Evolutionary conservation across 139 green algal species (phyloP).

Genomic region (Chlamydomonas urium): DNA sequence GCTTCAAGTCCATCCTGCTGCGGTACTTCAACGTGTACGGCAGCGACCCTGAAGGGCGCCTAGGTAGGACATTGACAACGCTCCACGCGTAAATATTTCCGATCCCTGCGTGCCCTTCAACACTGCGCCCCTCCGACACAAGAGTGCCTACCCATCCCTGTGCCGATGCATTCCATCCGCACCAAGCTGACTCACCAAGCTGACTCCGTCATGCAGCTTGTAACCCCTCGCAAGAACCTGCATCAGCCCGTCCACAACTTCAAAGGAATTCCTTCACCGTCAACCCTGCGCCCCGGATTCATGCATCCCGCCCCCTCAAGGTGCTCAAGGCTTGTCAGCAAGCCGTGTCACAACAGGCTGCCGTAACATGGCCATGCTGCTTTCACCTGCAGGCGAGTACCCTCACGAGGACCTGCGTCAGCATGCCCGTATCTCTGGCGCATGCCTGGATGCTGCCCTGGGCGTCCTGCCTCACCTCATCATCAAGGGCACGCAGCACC

Average conservation of each 20-base stretch:
- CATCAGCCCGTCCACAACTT: no score
- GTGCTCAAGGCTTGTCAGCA: no score
- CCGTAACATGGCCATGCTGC: background rate
- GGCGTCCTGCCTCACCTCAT: slow-evolving; percentile 14
- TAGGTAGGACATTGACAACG: no score
- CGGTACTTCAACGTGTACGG: slow-evolving; percentile 83
- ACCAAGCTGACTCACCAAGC: background rate
- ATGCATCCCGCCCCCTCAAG: background rate
- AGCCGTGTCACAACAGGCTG: background rate
- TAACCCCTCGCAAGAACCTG: no score
- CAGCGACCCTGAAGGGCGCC: slow-evolving; percentile 53
- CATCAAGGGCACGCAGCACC: slow-evolving; percentile 28
- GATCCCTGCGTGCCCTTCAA: no score
- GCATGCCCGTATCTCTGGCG: slow-evolving; percentile 61
- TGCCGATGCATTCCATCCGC: no score
- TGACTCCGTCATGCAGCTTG: background rate
- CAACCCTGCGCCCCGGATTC: background rate
- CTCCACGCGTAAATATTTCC: no score
- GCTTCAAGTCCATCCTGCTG: slow-evolving; percentile 57
- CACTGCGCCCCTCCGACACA: no score
- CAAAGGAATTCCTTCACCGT: no score
- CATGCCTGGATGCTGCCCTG: slow-evolving; percentile 71
- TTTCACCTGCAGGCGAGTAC: slow-evolving; percentile 57
- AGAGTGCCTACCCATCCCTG: no score
- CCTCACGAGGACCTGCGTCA: slow-evolving; percentile 51